These are phyloP conservation scores for Pseudogymnoascus sp. DNA, from an alignment of 2,329 filamentous ascomycete genomes.

Conservation along the genomic window DNA sequence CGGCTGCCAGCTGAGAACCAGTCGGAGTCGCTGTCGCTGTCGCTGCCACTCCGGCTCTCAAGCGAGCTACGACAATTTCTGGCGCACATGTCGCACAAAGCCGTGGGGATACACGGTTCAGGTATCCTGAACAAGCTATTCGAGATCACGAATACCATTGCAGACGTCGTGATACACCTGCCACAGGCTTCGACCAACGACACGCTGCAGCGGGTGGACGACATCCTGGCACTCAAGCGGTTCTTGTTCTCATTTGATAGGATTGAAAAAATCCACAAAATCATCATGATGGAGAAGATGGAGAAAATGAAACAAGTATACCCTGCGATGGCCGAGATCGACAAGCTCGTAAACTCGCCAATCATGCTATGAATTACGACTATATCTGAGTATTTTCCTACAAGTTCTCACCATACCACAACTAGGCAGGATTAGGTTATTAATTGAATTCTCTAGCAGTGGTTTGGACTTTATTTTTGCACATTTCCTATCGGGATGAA, in stretches of 20 bases:
- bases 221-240: slow-evolving; percentile 36
- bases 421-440: background rate
- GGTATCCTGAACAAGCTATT: slow-evolving; percentile 40
- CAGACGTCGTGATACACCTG: slow-evolving; percentile 39
- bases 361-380: background rate
- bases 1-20: slow-evolving; percentile 30
- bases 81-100: slow-evolving; percentile 32
- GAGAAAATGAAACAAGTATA: slow-evolving; percentile 22
- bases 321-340: slow-evolving; percentile 6
- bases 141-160: slow-evolving; percentile 41
- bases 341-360: background rate
- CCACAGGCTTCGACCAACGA: slow-evolving; percentile 34
- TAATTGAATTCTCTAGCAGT: background rate
- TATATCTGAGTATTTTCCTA: background rate
- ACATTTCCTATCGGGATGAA: background rate
- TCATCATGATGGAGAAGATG: slow-evolving; percentile 34
- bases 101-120: slow-evolving; percentile 38
- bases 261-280: slow-evolving; percentile 30
- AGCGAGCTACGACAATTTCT: slow-evolving; percentile 35
- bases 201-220: slow-evolving; percentile 35
- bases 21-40: slow-evolving; percentile 29
- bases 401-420: background rate
- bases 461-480: background rate
- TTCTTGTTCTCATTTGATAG: slow-evolving; percentile 34
- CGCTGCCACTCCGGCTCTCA: slow-evolving; percentile 37